Conservation (phyloP, 495 filamentous ascomycete species). For the Aspergillus saccharolyticus region DNA sequence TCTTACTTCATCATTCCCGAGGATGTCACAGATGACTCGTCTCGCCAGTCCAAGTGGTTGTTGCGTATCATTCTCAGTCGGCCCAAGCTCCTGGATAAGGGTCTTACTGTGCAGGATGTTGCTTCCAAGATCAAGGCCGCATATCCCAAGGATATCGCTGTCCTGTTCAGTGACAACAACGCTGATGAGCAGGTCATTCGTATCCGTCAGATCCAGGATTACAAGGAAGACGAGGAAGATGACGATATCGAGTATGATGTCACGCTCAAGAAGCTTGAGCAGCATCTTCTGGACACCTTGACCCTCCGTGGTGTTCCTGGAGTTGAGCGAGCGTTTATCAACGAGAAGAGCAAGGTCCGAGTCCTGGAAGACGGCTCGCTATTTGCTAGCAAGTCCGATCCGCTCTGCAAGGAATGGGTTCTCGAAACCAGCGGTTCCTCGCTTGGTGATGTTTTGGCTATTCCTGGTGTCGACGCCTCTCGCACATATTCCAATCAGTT, state of each 20-base stretch:
- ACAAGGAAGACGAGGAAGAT: conserved; percentile 72
- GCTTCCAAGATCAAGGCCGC: conserved; percentile 81
- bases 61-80: conserved; percentile 91
- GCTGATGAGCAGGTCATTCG: conserved; percentile 93
- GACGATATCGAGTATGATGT: conserved; percentile 82
- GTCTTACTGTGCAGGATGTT: conserved; percentile 85
- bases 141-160: conserved; percentile 79
- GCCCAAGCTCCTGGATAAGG: conserved; percentile 91
- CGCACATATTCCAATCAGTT: conserved; percentile 94
- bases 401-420: conserved; percentile 82
- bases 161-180: conserved; percentile 98
- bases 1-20: conserved; percentile 96
- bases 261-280: conserved; percentile 83
- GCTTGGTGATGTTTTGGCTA: conserved; percentile 72
- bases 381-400: conserved; percentile 61
- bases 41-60: conserved; percentile 86
- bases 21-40: conserved; percentile 62
- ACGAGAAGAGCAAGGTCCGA: conserved; percentile 63
- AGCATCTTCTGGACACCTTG: conserved; percentile 83
- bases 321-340: conserved; percentile 88
- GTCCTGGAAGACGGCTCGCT: conserved; percentile 62
- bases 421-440: conserved; percentile 89
- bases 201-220: conserved; percentile 71
- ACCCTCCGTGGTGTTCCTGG: conserved; percentile 85
- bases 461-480: conserved; percentile 84